Conservation (phyloP, 148 eudicot genomes). For the Persicaria maculosa region DNA sequence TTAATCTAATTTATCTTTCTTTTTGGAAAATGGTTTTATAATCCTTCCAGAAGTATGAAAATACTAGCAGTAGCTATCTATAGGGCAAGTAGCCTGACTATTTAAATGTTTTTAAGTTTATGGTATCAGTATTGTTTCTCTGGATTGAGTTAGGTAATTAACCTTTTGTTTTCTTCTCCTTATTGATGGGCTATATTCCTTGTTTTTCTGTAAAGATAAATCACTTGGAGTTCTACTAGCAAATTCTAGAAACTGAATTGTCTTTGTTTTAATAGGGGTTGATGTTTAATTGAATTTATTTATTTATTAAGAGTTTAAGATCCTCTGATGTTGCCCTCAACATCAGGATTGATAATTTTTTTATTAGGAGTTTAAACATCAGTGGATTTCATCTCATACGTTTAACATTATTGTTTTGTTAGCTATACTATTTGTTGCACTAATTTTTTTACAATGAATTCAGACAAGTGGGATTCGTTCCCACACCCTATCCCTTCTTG, state of each 20-base stretch:
- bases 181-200: neutral
- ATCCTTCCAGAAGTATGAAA: neutral
- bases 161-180: neutral
- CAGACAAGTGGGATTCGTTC: conserved; percentile 41
- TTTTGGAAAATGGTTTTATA: neutral
- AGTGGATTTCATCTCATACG: neutral
- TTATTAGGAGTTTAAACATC: no score
- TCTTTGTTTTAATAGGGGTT: neutral
- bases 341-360: neutral
- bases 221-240: neutral
- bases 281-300: neutral
- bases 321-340: neutral
- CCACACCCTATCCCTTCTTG: conserved; percentile 38
- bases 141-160: neutral
- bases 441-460: conserved; percentile 9
- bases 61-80: neutral
- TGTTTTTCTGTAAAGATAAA: neutral
- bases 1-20: neutral
- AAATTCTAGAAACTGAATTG: neutral
- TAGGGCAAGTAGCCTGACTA: neutral
- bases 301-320: neutral
- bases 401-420: neutral
- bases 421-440: neutral
- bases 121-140: neutral
- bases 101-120: neutral